Conservation (phyloP, 1,139 yeast genomes). For the Candida mesenterica region DNA sequence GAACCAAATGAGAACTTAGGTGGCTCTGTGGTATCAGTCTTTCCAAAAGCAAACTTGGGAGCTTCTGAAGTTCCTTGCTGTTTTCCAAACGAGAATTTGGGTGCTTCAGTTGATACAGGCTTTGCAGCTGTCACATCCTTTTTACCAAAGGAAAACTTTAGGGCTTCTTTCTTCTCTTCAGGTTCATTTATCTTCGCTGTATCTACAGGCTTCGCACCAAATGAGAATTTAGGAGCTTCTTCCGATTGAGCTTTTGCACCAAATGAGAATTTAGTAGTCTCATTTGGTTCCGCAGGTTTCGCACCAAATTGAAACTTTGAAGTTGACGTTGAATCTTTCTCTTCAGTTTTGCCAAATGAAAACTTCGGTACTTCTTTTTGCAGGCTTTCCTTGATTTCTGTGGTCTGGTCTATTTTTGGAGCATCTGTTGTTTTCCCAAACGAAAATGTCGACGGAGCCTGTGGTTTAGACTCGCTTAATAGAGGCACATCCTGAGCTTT, state of each 20-base stretch:
- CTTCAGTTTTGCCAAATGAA: slow-evolving; percentile 6
- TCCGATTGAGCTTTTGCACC: not conserved
- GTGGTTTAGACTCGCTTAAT: no score
- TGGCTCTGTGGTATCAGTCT: slow-evolving; percentile 1
- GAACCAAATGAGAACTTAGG: slow-evolving; percentile 11
- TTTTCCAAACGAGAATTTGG: slow-evolving; percentile 15
- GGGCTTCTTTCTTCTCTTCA: no score
- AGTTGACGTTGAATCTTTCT: no score
- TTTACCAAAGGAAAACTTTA: slow-evolving; percentile 12
- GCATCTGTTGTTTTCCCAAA: slow-evolving; percentile 11
- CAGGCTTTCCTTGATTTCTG: slow-evolving; percentile 4
- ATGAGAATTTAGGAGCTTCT: slow-evolving; percentile 9
- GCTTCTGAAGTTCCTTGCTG: slow-evolving; percentile 2
- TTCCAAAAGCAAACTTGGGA: slow-evolving; percentile 13
- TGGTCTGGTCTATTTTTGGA: no score
- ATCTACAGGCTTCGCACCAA: slow-evolving; percentile 7
- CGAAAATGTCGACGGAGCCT: slow-evolving; percentile 7
- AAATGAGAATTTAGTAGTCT: not conserved
- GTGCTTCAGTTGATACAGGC: slow-evolving; percentile 6
- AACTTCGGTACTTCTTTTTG: slow-evolving; percentile 4
- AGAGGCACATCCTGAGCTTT: no score
- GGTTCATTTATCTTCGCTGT: slow-evolving; percentile 1
- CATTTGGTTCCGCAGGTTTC: not conserved
- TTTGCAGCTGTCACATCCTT: no score
- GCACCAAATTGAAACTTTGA: no score